Evolutionary conservation across 2,329 filamentous ascomycete species (phyloP).

Genomic region (Aspergillus terreus): DNA sequence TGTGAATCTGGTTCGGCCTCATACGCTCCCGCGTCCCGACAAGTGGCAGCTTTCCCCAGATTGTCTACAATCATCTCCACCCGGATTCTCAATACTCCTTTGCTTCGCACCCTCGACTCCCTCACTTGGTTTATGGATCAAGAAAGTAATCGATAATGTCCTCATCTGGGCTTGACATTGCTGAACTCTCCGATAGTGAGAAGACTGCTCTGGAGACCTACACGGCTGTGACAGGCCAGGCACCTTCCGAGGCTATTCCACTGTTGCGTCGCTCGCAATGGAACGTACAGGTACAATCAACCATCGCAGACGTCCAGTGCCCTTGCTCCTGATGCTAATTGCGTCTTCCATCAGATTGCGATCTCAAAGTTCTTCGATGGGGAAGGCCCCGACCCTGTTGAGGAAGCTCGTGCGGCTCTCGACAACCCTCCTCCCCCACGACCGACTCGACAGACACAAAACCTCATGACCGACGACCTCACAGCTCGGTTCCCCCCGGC

Average conservation of each 20-base stretch:
- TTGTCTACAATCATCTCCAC: too few species aligned
- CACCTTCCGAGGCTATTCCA: slow-evolving; percentile 69
- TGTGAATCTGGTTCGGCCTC: too few species aligned
- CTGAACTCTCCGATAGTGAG: slow-evolving; percentile 71
- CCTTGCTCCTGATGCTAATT: slow-evolving; percentile 5
- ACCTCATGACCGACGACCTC: slow-evolving; percentile 55
- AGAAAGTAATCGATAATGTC: slow-evolving; percentile 34
- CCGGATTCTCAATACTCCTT: not conserved
- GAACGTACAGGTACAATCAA: slow-evolving; percentile 72
- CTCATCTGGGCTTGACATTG: slow-evolving; percentile 52
- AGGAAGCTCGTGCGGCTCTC: slow-evolving; percentile 67
- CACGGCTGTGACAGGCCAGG: slow-evolving; percentile 81
- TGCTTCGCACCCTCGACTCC: not conserved
- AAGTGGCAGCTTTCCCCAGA: too few species aligned
- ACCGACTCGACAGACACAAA: slow-evolving; percentile 65
- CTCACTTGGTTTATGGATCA: slow-evolving; percentile 19
- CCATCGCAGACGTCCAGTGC: too few species aligned
- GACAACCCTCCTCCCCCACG: slow-evolving; percentile 58
- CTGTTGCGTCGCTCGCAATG: slow-evolving; percentile 84
- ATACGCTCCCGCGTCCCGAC: too few species aligned
- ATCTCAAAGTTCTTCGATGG: slow-evolving; percentile 98
- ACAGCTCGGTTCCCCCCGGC: slow-evolving; percentile 27
- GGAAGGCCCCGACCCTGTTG: slow-evolving; percentile 76
- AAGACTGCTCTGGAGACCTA: slow-evolving; percentile 84
- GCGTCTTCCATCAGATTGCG: slow-evolving; percentile 64